Base-by-base conservation (phyloP, 441 rosid species). In the Manihot esculenta region DNA sequence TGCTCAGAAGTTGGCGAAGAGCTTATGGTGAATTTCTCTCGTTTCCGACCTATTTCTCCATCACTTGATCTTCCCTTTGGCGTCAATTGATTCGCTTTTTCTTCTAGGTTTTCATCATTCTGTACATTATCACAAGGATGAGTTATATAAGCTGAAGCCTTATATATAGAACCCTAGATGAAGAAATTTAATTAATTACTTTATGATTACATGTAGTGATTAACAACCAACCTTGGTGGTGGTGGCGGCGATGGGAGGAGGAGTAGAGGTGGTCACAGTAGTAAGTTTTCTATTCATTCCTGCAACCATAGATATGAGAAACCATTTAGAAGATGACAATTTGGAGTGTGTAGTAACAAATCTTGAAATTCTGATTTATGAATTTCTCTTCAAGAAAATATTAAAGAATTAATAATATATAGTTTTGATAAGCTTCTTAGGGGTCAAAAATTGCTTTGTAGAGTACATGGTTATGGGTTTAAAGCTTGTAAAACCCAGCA, bases 211-310 rank as follows among this genome's bases (percentile, higher is more conserved):
- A n/a, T n/a, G 0, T 67, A 57, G 62, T 49, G 38, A 49, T 26
- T 30, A 60, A n/a, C n/a, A 12, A 55, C 78, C 78, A 73, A 80
- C 87, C 84, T 79, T 68, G 24, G 81, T 44, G 70, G 47, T 17
- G 78, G 77, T 73, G 68, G 68, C 38, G 13, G 73, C 7, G 64
- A 58, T 6, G 59, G 70, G 7, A 48, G 80, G 7, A 48, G 80
- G 21, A 27, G 73, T 45, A 35, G 74, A 50, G 54, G 66, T 33
- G 56, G 54, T 72, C 17, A 76, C 71, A 53, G 76, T 47, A 24
- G 68, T 54, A 70, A 77, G 84, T 79, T 79, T 79, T 77, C 81
- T 81, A 70, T 45, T 64, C 41, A 44, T 74, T 76, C 79, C 83
- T 84, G 83, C 80, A 84, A 67, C 69, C 70, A 76, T 62, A 59